Conservation (phyloP, 441 rosid genomes). For the Syzygium syzygioides region DNA sequence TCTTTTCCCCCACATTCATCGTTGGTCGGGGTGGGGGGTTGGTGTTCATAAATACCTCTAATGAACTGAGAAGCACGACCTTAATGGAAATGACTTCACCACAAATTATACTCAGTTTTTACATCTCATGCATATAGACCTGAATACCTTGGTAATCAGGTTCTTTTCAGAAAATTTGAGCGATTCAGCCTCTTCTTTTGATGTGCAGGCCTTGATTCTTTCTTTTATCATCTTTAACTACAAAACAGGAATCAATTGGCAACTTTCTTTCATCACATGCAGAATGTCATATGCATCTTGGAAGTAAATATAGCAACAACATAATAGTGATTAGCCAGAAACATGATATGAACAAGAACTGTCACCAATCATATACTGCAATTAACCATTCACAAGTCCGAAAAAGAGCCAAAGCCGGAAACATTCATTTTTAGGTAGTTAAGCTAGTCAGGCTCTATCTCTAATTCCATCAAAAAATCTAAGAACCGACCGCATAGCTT, state of each 20-base stretch:
- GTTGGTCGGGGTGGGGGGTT: neutral
- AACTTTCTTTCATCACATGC: neutral
- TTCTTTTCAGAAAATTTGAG: conserved; percentile 74
- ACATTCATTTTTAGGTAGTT: neutral
- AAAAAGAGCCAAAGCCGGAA: neutral
- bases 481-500: neutral
- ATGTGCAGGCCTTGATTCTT: conserved; percentile 57
- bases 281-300: neutral
- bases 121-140: neutral
- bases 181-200: conserved; percentile 65
- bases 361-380: neutral
- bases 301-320: neutral
- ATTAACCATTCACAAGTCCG: neutral
- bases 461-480: neutral
- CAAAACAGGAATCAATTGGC: neutral
- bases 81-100: neutral
- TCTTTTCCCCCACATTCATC: neutral
- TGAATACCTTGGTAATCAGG: conserved; percentile 77
- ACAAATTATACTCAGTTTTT: neutral
- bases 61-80: neutral
- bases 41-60: neutral
- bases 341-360: neutral
- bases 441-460: neutral
- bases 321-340: neutral
- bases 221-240: conserved; percentile 70